Percentiles rank a stretch among this genome's conserved stretches.
Conservation (phyloP, 1,139 yeast species). For the Insectozyma bohioensis region DNA sequence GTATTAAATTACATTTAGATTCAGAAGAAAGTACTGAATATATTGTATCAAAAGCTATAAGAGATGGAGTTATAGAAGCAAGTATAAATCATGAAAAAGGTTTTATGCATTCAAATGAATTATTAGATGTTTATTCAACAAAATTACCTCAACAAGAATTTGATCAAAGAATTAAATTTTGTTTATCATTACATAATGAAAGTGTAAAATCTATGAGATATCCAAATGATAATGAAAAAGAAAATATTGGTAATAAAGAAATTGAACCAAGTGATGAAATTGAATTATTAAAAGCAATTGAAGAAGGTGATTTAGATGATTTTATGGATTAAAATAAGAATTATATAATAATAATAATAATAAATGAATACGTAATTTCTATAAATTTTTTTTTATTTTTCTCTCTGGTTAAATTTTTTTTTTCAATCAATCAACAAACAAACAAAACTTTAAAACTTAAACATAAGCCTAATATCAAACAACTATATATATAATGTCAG, state of each 20-base stretch:
- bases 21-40: constrained; percentile 96
- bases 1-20: constrained; percentile 87
- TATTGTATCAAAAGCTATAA: constrained; percentile 92
- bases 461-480: too few species aligned
- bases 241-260: constrained; percentile 28
- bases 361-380: too few species aligned
- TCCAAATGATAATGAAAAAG: constrained; percentile 51
- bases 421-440: too few species aligned
- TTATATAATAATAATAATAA: too few species aligned
- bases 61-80: constrained; percentile 98
- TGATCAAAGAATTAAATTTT: constrained; percentile 91
- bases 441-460: too few species aligned
- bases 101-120: constrained; percentile 86
- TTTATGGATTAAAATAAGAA: constrained; percentile 43
- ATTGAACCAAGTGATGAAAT: constrained; percentile 40
- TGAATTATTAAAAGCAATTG: constrained; percentile 48
- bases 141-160: constrained; percentile 83
- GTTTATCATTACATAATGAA: constrained; percentile 87
- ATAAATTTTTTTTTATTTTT: background rate
- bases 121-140: constrained; percentile 84
- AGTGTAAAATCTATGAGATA: constrained; percentile 95
- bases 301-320: constrained; percentile 52
- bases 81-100: constrained; percentile 89
- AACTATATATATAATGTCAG: too few species aligned
- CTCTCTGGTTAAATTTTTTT: background rate